A percentile compares a stretch with the other conserved stretches of the same genome.
Evolutionary conservation across 202 grass and related monocot genomes (phyloP).

Genomic region (Miscanthus sacchariflorus): DNA sequence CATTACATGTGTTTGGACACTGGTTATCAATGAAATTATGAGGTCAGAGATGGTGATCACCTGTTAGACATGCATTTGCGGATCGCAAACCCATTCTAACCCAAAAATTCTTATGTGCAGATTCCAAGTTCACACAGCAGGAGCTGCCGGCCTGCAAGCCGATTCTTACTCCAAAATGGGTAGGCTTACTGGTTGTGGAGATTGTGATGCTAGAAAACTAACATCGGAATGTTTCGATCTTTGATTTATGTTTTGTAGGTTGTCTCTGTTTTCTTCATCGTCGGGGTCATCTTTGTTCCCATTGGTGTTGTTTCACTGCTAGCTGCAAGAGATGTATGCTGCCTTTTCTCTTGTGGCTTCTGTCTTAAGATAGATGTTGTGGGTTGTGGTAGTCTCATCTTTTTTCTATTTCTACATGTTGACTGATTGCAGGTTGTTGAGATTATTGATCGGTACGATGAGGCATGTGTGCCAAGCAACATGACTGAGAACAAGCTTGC

Average conservation of each 20-base stretch:
- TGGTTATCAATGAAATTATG: neutral
- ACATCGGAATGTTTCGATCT: neutral
- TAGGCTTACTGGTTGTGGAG: constrained; percentile 35
- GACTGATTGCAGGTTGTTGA: constrained; percentile 81
- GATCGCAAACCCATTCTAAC: constrained; percentile 60
- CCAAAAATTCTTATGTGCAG: constrained; percentile 45
- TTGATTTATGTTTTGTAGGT: constrained; percentile 67
- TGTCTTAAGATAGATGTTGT: neutral
- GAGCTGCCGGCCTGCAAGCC: constrained; percentile 98
- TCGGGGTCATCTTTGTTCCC: constrained; percentile 82
- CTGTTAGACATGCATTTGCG: constrained; percentile 5
- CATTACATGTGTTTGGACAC: neutral
- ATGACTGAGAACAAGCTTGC: constrained; percentile 67
- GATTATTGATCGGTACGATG: constrained; percentile 83
- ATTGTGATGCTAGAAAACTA: neutral
- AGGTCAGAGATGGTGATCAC: neutral
- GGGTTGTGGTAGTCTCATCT: constrained; percentile 4
- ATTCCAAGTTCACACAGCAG: constrained; percentile 91
- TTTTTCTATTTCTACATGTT: constrained; percentile 22
- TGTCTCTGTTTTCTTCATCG: constrained; percentile 81
- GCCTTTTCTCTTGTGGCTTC: neutral
- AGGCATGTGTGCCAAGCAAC: constrained; percentile 65
- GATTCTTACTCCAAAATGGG: constrained; percentile 98
- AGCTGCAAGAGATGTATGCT: constrained; percentile 79
- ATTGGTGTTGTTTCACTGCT: constrained; percentile 77